Conservation (phyloP, 176 grass and related monocot species). For the Leersia perrieri region DNA sequence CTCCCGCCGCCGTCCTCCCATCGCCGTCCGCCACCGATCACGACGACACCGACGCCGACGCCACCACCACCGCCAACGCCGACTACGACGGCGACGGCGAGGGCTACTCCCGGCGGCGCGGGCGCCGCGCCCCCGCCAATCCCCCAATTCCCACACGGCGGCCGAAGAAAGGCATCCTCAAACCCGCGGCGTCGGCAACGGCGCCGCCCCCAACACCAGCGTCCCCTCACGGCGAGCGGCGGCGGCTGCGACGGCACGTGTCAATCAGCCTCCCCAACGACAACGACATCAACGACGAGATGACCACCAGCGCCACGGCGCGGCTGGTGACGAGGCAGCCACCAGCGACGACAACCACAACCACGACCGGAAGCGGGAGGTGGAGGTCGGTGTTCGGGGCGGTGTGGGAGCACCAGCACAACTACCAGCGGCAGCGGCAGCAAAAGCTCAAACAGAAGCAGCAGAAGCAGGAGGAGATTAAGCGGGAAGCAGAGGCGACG, state of each 20-base stretch:
- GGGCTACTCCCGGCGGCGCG: neutral
- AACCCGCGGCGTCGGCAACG: no score
- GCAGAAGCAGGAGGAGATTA: neutral
- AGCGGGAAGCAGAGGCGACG: no score
- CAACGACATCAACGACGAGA: conserved; percentile 96
- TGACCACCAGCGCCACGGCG: conserved; percentile 27
- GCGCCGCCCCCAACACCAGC: no score
- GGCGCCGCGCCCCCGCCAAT: neutral
- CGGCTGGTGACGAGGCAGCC: neutral
- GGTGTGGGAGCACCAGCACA: neutral
- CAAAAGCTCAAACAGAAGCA: neutral
- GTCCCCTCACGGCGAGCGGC: conserved; percentile 42
- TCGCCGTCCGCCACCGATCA: no score
- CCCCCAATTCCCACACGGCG: no score
- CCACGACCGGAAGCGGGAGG: neutral
- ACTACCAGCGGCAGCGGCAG: neutral
- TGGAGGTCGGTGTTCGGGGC: neutral
- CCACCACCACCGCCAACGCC: no score
- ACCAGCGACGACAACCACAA: no score
- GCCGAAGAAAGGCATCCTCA: conserved; percentile 73
- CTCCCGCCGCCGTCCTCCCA: conserved; percentile 70
- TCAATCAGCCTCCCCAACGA: conserved; percentile 88
- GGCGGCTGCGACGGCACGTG: conserved; percentile 49
- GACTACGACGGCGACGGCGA: neutral
- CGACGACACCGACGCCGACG: no score